Percentiles rank a stretch among this genome's conserved stretches.
Evolutionary conservation across 768 basidiomycete species (phyloP).

Genomic region (Leucogyrophana mollusca): DNA sequence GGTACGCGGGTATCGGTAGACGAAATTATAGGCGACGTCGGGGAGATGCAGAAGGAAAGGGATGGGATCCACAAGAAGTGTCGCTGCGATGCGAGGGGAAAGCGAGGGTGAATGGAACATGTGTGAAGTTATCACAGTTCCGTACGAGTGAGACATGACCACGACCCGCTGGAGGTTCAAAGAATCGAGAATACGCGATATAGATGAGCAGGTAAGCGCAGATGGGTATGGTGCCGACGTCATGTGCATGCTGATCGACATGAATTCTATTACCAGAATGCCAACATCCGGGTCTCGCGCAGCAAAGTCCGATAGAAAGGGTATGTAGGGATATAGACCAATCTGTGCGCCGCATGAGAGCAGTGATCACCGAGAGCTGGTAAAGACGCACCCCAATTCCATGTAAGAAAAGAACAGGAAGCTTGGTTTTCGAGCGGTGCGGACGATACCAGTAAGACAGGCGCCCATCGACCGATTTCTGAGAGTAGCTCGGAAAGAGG

Average conservation of each 20-base stretch:
- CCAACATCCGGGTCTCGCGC: constrained; percentile 48
- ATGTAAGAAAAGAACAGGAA: constrained; percentile 63
- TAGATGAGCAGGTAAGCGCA: constrained; percentile 37
- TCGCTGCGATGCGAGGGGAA: constrained; percentile 36
- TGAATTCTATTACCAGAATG: constrained; percentile 58
- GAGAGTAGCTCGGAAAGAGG: constrained; percentile 44
- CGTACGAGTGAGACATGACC: constrained; percentile 59
- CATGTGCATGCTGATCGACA: constrained; percentile 62
- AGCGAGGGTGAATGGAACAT: constrained; percentile 41
- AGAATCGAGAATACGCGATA: constrained; percentile 44
- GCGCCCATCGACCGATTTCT: constrained; percentile 28
- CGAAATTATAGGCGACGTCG: constrained; percentile 62
- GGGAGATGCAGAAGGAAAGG: constrained; percentile 64
- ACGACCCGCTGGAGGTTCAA: constrained; percentile 40
- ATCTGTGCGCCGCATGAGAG: constrained; percentile 40
- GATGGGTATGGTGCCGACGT: constrained; percentile 48
- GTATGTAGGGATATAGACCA: constrained; percentile 56
- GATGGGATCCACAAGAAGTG: constrained; percentile 62
- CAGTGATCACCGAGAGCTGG: background rate
- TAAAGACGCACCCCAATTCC: constrained; percentile 56
- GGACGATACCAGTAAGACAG: constrained; percentile 50
- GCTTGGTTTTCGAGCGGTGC: constrained; percentile 44
- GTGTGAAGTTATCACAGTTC: constrained; percentile 56
- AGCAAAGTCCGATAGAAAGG: constrained; percentile 48
- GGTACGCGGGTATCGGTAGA: constrained; percentile 52